Evolutionary conservation across 106 monocot genomes (phyloP).

Genomic region (Vanilla planifolia): DNA sequence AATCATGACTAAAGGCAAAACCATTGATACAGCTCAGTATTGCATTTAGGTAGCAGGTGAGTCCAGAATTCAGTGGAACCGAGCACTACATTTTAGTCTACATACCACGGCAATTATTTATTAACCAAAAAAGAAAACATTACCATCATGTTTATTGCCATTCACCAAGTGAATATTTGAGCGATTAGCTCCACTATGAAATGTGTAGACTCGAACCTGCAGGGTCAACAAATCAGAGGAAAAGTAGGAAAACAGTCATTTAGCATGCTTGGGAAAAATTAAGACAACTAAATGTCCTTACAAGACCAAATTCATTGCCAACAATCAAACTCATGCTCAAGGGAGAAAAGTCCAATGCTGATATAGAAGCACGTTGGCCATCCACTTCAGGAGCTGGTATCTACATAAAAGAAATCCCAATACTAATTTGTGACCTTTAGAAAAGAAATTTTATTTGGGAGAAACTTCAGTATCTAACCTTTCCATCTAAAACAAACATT

Average conservation of each 20-base stretch:
- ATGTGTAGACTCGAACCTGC: slow-evolving; percentile 74
- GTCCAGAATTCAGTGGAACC: neutral
- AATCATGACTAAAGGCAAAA: neutral
- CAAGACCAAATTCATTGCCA: slow-evolving; percentile 82
- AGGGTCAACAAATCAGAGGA: slow-evolving; percentile 10
- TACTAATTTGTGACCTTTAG: neutral
- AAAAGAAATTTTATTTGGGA: neutral
- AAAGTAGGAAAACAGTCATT: neutral
- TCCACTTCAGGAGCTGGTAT: slow-evolving; percentile 42
- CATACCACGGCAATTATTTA: neutral
- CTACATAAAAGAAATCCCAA: slow-evolving; percentile 18
- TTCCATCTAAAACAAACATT: slow-evolving; percentile 52
- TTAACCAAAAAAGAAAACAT: slow-evolving; percentile 3
- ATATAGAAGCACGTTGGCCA: slow-evolving; percentile 39
- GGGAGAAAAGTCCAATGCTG: slow-evolving; percentile 74
- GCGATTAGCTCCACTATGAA: slow-evolving; percentile 27
- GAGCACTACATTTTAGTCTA: neutral
- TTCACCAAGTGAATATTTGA: slow-evolving; percentile 54
- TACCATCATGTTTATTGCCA: slow-evolving; percentile 76
- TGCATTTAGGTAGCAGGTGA: neutral
- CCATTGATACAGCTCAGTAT: neutral
- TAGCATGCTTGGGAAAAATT: neutral
- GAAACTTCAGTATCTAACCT: slow-evolving; percentile 30
- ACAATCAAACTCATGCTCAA: slow-evolving; percentile 50
- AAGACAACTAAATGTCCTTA: slow-evolving; percentile 25